Evolutionary conservation across 2,329 filamentous ascomycete species (phyloP).

Genomic region (Ophiostoma perfectum): DNA sequence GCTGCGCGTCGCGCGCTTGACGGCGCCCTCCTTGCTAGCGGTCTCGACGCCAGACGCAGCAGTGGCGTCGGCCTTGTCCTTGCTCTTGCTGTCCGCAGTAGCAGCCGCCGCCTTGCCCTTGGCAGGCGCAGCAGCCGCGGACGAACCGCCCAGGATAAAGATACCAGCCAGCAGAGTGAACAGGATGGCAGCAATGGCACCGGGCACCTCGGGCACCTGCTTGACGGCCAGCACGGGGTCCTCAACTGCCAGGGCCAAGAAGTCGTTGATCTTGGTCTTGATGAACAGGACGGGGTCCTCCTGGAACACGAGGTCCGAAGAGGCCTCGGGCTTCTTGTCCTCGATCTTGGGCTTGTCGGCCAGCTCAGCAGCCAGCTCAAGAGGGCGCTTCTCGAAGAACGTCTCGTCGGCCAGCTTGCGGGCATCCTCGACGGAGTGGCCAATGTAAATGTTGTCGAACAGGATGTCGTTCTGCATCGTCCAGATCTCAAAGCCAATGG

Average conservation of each 20-base stretch:
- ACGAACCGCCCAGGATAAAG: constrained; percentile 47
- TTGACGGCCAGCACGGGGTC: constrained; percentile 80
- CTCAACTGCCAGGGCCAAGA: constrained; percentile 74
- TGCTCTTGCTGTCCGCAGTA: constrained; percentile 52
- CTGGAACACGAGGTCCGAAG: constrained; percentile 75
- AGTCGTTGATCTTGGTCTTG: constrained; percentile 89
- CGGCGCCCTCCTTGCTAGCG: constrained; percentile 61
- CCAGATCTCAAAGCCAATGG: constrained; percentile 99
- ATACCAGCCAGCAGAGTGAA: constrained; percentile 64
- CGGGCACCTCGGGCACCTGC: constrained; percentile 87
- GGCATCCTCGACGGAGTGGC: constrained; percentile 90
- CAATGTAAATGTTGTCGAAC: constrained; percentile 99
- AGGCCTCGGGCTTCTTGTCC: constrained; percentile 59
- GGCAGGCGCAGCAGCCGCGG: constrained; percentile 45
- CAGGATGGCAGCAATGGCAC: constrained; percentile 67
- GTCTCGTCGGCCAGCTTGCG: constrained; percentile 83
- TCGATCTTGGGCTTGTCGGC: constrained; percentile 71
- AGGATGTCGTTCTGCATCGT: constrained; percentile 99
- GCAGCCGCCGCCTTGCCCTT: constrained; percentile 58
- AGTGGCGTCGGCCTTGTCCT: constrained; percentile 59
- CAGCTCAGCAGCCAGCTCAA: constrained; percentile 76
- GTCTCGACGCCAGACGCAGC: constrained; percentile 62
- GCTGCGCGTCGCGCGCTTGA: constrained; percentile 55
- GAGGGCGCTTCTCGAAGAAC: constrained; percentile 78
- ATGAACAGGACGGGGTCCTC: constrained; percentile 85